Conservation (phyloP, 495 filamentous ascomycete species). For the Penicillium ochrochloron region DNA sequence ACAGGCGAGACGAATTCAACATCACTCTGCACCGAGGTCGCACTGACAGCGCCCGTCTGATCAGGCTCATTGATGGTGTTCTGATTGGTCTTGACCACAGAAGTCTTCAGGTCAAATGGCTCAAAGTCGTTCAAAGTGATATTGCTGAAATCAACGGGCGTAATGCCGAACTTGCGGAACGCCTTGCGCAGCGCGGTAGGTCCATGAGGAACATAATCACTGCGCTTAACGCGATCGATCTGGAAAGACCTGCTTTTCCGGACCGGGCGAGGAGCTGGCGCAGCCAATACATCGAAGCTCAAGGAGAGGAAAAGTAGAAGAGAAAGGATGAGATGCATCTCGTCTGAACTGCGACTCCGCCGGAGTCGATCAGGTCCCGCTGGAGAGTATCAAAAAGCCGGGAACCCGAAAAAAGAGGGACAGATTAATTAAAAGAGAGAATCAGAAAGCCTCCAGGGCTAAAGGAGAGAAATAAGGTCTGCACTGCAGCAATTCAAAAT, state of each 20-base stretch:
- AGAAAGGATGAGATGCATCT: slow-evolving; percentile 39
- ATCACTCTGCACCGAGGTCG: slow-evolving; percentile 64
- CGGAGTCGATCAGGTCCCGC: slow-evolving; percentile 19
- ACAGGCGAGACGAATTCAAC: slow-evolving; percentile 74
- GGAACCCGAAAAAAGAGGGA: neutral
- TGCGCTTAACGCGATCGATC: slow-evolving; percentile 61
- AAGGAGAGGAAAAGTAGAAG: slow-evolving; percentile 36
- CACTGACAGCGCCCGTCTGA: slow-evolving; percentile 60
- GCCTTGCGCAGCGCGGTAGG: slow-evolving; percentile 62
- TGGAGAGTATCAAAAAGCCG: slow-evolving; percentile 15
- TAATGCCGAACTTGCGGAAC: slow-evolving; percentile 65
- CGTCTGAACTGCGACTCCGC: slow-evolving; percentile 18
- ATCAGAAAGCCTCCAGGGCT: slow-evolving; percentile 13
- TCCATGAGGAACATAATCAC: slow-evolving; percentile 56
- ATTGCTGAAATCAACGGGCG: slow-evolving; percentile 27
- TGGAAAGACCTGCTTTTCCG: slow-evolving; percentile 56
- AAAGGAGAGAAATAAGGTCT: slow-evolving; percentile 2
- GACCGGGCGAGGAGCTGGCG: slow-evolving; percentile 34
- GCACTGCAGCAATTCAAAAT: neutral
- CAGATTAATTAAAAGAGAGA: neutral
- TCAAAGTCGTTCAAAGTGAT: slow-evolving; percentile 44
- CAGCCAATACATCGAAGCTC: slow-evolving; percentile 46
- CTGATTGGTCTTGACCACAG: slow-evolving; percentile 20
- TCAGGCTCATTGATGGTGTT: slow-evolving; percentile 30
- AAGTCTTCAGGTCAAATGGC: slow-evolving; percentile 32